A percentile compares a stretch with the other conserved stretches of the same genome.
These are phyloP conservation scores for Diaporthe batatas DNA, from an alignment of 2,329 filamentous ascomycete species.

Conservation along the genomic window DNA sequence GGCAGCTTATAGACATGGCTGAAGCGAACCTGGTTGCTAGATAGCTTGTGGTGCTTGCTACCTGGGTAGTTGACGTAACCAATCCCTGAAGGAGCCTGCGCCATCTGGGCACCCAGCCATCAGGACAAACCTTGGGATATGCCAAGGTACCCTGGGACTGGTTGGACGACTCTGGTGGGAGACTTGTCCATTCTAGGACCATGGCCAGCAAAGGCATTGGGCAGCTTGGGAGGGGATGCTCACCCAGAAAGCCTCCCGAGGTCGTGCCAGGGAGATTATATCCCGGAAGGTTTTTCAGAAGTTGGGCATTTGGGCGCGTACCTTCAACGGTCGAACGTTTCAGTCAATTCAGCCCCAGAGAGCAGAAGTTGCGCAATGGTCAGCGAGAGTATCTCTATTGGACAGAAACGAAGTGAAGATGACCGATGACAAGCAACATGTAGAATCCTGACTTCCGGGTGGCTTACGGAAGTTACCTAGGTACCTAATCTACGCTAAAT, in stretches of 20 bases:
- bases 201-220: neutral
- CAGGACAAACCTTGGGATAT: conserved; percentile 14
- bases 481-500: neutral
- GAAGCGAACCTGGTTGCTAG: neutral
- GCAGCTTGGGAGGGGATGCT: neutral
- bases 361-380: neutral
- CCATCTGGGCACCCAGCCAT: neutral
- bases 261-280: conserved; percentile 7
- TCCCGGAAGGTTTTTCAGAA: conserved; percentile 5
- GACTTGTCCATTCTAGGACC: conserved; percentile 3
- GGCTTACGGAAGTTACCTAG: no score
- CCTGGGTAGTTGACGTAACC: neutral
- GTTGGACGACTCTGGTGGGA: conserved; percentile 12
- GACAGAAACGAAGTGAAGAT: neutral
- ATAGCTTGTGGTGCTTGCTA: neutral
- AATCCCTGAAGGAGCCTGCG: neutral
- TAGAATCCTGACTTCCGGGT: neutral
- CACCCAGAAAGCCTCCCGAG: conserved; percentile 14
- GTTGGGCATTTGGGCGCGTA: neutral
- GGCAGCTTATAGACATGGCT: neutral
- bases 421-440: neutral
- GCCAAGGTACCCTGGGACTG: neutral
- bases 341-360: conserved; percentile 8
- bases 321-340: neutral
- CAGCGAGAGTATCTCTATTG: neutral